These are phyloP conservation scores for Fusarium sarcochroum DNA, from an alignment of 2,329 filamentous ascomycete genomes.

Conservation along the genomic window DNA sequence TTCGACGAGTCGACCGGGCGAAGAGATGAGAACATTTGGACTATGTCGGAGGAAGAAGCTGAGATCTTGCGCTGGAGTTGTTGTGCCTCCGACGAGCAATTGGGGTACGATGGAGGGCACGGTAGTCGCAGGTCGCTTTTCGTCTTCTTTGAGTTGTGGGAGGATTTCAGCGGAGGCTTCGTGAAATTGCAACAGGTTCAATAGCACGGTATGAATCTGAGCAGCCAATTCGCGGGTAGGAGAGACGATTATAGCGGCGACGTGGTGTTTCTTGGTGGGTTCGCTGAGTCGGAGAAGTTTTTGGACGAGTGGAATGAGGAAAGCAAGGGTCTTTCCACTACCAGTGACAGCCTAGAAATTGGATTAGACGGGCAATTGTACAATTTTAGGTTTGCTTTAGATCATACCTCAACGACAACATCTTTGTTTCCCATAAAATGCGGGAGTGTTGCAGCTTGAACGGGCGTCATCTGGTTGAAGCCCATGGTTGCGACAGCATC, in stretches of 20 bases:
- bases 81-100: constrained; percentile 85
- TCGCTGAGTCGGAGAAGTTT: constrained; percentile 84
- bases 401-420: constrained; percentile 83
- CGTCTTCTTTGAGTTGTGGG: constrained; percentile 66
- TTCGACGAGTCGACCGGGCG: constrained; percentile 90
- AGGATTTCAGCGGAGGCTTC: constrained; percentile 79
- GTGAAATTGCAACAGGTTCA: constrained; percentile 86
- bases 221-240: constrained; percentile 91
- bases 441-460: constrained; percentile 93
- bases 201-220: constrained; percentile 88
- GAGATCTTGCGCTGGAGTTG: constrained; percentile 87
- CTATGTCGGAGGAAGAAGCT: constrained; percentile 86
- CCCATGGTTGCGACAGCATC: constrained; percentile 88
- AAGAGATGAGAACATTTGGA: constrained; percentile 91
- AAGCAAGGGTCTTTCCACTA: constrained; percentile 90
- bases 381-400: fast-evolving
- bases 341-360: constrained; percentile 81
- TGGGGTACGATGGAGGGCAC: constrained; percentile 81
- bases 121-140: constrained; percentile 65
- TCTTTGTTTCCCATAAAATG: constrained; percentile 92
- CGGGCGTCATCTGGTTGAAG: constrained; percentile 89
- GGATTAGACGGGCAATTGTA: background rate
- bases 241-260: constrained; percentile 91
- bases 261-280: constrained; percentile 88
- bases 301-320: constrained; percentile 86